Conservation (phyloP, 2,329 filamentous ascomycete genomes). For the Akanthomyces dipterigenus region DNA sequence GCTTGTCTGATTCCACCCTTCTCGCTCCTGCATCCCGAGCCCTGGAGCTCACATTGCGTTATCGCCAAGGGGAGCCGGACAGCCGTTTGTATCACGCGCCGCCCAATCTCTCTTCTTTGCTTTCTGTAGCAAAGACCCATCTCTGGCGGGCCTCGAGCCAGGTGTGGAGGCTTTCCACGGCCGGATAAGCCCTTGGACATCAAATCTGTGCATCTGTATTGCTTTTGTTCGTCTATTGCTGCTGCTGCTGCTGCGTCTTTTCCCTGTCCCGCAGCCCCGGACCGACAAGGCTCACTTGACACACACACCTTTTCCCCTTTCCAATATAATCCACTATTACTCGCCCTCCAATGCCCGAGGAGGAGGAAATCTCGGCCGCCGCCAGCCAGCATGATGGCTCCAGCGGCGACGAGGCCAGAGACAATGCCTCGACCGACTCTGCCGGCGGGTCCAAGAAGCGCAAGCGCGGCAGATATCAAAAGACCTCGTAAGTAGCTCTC, state of each 20-base stretch:
- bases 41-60: background rate
- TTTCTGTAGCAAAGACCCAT: constrained; percentile 2
- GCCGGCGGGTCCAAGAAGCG: constrained; percentile 27
- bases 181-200: background rate
- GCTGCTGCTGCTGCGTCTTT: background rate
- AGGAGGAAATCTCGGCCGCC: constrained; percentile 1
- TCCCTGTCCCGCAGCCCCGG: background rate
- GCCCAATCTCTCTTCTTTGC: background rate
- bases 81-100: background rate
- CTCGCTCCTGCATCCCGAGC: background rate
- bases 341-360: constrained; percentile 13
- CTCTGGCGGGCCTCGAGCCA: constrained; percentile 1
- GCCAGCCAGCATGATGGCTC: constrained; percentile 22
- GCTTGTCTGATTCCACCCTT: background rate
- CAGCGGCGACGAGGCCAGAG: constrained; percentile 31
- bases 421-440: constrained; percentile 22
- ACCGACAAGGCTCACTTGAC: constrained; percentile 5
- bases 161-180: constrained; percentile 8
- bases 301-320: background rate
- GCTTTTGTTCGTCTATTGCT: background rate
- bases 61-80: background rate
- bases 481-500: constrained; percentile 32
- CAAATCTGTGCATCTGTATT: background rate
- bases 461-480: constrained; percentile 34
- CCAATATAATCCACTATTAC: constrained; percentile 11